These are phyloP conservation scores for Calonectria ilicicola DNA, from an alignment of 2,329 filamentous ascomycete genomes.

Conservation along the genomic window DNA sequence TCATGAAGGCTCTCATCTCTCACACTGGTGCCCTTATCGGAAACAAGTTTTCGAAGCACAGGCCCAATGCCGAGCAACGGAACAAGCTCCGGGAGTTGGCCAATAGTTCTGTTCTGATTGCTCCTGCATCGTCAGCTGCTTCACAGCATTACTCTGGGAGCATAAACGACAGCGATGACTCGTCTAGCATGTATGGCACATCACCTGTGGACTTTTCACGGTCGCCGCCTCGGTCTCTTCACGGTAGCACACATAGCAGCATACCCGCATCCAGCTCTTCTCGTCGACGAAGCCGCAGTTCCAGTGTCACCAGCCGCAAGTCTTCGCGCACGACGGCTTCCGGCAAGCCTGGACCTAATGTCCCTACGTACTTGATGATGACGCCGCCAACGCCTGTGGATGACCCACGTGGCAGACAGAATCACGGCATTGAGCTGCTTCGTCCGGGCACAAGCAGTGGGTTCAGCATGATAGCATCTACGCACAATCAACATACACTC, in stretches of 20 bases:
- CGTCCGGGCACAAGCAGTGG: conserved; percentile 49
- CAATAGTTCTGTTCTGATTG: conserved; percentile 77
- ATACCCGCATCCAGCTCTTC: conserved; percentile 54
- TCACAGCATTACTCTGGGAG: conserved; percentile 55
- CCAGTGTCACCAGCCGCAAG: conserved; percentile 61
- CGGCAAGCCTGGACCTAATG: conserved; percentile 38
- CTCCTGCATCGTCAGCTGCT: conserved; percentile 55
- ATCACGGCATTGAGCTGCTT: conserved; percentile 46
- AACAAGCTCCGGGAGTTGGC: conserved; percentile 85
- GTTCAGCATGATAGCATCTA: conserved; percentile 27
- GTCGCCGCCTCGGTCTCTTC: conserved; percentile 67
- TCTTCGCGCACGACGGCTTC: conserved; percentile 54
- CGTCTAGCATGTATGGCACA: conserved; percentile 64
- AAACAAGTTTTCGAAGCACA: conserved; percentile 94
- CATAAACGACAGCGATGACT: conserved; percentile 68
- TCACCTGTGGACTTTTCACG: conserved; percentile 70
- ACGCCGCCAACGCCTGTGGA: conserved; percentile 59
- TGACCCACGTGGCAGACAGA: conserved; percentile 33
- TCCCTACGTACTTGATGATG: conserved; percentile 60
- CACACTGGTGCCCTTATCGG: conserved; percentile 97
- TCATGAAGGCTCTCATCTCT: conserved; percentile 92
- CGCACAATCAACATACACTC: conserved; percentile 37
- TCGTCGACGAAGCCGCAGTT: conserved; percentile 63
- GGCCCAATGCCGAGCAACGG: conserved; percentile 83
- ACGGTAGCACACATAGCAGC: conserved; percentile 60